Conservation (phyloP, 1,139 yeast species). For the Sugiyamaella japonica region DNA sequence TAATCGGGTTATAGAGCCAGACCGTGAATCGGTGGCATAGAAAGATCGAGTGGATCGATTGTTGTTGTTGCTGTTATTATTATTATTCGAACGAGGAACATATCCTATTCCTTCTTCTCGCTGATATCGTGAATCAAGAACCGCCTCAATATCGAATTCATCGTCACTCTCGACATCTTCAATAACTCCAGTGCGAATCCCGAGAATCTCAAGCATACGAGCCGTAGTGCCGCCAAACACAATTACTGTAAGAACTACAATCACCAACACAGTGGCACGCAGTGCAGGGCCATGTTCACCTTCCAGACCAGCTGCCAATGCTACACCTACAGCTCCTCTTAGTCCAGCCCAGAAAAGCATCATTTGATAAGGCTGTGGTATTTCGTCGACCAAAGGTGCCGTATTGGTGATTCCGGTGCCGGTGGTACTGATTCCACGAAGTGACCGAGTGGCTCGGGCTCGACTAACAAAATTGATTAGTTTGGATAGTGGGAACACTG, state of each 20-base stretch:
- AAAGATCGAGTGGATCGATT: neutral
- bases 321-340: slow-evolving; percentile 99
- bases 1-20: slow-evolving; percentile 23
- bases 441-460: slow-evolving; percentile 43
- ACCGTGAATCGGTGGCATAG: slow-evolving; percentile 1
- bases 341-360: slow-evolving; percentile 99
- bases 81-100: too few species aligned
- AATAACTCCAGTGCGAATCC: slow-evolving; percentile 87
- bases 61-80: too few species aligned
- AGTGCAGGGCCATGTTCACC: slow-evolving; percentile 91
- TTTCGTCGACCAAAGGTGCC: slow-evolving; percentile 72
- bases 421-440: neutral
- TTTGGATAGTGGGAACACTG: slow-evolving; percentile 91
- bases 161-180: slow-evolving; percentile 86
- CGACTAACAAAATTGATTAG: slow-evolving; percentile 78
- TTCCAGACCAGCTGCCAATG: slow-evolving; percentile 94
- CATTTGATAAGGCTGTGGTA: slow-evolving; percentile 94
- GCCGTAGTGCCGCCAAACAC: slow-evolving; percentile 99
- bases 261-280: slow-evolving; percentile 92
- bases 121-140: slow-evolving; percentile 36
- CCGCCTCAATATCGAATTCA: slow-evolving; percentile 90
- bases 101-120: slow-evolving; percentile 10
- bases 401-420: slow-evolving; percentile 39
- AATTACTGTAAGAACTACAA: slow-evolving; percentile 93
- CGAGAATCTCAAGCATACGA: slow-evolving; percentile 92